Evolutionary conservation across 441 rosid genomes (phyloP).

Genomic region (Corymbia citriodora): DNA sequence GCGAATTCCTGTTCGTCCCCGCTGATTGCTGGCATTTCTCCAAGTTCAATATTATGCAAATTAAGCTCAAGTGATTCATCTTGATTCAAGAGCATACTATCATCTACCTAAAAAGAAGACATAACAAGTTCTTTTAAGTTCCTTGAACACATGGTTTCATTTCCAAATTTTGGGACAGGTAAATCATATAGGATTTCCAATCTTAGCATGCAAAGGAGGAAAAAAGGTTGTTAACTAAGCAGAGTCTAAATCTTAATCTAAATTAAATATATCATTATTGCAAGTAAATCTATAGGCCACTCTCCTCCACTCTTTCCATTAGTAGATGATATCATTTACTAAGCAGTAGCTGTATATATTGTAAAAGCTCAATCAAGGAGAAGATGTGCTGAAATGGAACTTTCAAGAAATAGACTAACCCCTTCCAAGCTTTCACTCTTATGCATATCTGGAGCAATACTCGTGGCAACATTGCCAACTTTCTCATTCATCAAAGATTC

Average conservation of each 20-base stretch:
- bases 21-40: constrained; percentile 13
- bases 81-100: constrained; percentile 14
- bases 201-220: not conserved
- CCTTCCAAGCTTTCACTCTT: constrained; percentile 13
- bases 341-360: not conserved
- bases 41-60: constrained; percentile 6
- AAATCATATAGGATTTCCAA: not conserved
- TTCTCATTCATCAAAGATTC: constrained; percentile 18
- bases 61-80: constrained; percentile 29
- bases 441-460: constrained; percentile 6
- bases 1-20: constrained; percentile 16
- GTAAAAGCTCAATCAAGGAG: not conserved
- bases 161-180: not conserved
- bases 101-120: constrained; percentile 21
- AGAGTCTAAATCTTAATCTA: not conserved
- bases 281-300: not conserved
- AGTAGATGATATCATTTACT: not conserved
- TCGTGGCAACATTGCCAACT: constrained; percentile 4
- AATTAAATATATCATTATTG: not conserved
- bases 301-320: not conserved
- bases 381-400: not conserved
- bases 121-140: not conserved
- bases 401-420: constrained; percentile 24
- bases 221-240: not conserved
- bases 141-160: not conserved